Base-by-base conservation (phyloP, 768 basidiomycete species). In the Trametes coccinea region DNA sequence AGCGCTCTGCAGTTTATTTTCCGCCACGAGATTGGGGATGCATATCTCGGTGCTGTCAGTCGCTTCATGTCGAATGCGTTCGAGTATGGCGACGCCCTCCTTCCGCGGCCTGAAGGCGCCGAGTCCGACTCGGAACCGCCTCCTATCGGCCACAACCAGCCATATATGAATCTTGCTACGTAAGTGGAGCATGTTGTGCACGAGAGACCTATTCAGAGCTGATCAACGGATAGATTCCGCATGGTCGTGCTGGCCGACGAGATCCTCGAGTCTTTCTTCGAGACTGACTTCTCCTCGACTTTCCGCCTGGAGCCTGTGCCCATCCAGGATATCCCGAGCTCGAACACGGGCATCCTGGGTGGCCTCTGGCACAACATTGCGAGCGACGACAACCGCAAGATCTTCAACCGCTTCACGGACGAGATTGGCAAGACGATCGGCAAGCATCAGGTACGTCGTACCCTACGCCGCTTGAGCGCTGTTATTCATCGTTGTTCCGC, bases 181-280 rank as follows among this genome's bases (percentile, higher is more conserved):
- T 91, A 72, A 53, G 86, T 68, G 43, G 13, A 8, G 33, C 30
- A 22, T 22, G 22, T 22, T 29, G 14, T 51, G 31, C 22, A 7
- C 41, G 4, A 13, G 4, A 3, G 4, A 1, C 8, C 22, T 13
- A n/a, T 41, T 46, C 48, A 43, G 10, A 9, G 45, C 43, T 16
- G 45, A 48, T 27, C 22, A 49, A 58, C 29, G 29, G 6, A 6
- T 66, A 93, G 93, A 7, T 99, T 99, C 86, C 88, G 97, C 6
- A 99, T 98, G 97, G 96, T 98, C 43, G 91, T 99, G 4, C 82
- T 99, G 8, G 95, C 96, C 1, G 97, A 98, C 66, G 95, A 98
- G 72, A 81, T 98, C 30, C 83, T 99, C 29, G 97, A 99, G 72
- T 89, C 91, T 1, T 99, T 99, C 82, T 99, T 98, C 69, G 95